Evolutionary conservation across 2,329 filamentous ascomycete species (phyloP).

Genomic region (Xylaria sp.): DNA sequence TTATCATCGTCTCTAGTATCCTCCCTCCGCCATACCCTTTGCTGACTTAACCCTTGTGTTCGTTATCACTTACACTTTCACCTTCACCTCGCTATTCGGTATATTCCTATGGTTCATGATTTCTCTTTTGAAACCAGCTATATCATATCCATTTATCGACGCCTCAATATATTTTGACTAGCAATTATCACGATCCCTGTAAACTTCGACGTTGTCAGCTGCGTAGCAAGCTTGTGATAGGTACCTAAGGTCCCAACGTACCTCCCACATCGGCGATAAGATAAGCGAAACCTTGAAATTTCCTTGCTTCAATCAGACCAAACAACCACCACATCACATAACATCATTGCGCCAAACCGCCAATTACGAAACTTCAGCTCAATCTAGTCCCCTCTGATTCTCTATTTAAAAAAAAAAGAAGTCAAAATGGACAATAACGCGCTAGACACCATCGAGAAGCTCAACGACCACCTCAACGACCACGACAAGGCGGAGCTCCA

Average conservation of each 20-base stretch:
- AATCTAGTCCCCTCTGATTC: neutral
- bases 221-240: neutral
- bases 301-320: conserved; percentile 5
- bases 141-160: neutral
- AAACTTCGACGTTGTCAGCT: neutral
- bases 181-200: neutral
- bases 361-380: neutral
- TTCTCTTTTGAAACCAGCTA: neutral
- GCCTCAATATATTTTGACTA: neutral
- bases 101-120: neutral
- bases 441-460: conserved; percentile 70
- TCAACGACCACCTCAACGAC: conserved; percentile 81
- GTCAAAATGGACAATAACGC: conserved; percentile 40
- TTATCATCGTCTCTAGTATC: too few relatives aligned
- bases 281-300: conserved; percentile 38
- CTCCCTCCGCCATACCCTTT: too few relatives aligned
- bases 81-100: neutral
- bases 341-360: neutral
- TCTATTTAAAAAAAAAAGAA: neutral
- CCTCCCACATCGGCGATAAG: conserved; percentile 39
- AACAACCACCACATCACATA: neutral
- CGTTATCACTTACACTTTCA: neutral
- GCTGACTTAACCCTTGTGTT: too few relatives aligned
- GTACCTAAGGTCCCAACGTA: too few relatives aligned
- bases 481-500: conserved; percentile 89